phyloP scores from a whole-genome alignment of 23 red algal genomes.

The Gracilaria gracilis region DNA sequence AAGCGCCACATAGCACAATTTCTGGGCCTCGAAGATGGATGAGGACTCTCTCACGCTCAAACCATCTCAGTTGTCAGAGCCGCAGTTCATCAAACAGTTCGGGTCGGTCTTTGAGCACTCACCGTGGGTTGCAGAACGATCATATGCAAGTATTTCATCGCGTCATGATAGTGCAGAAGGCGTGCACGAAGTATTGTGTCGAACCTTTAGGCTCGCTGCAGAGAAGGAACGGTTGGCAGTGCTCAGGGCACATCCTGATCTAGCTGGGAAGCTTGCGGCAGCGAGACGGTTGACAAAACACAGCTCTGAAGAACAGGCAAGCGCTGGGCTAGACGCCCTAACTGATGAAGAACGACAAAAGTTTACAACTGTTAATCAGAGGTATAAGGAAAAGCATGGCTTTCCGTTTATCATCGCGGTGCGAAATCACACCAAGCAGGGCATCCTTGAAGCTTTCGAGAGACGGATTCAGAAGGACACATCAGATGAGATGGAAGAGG shows the following conservation, averaged over 20 bases:
- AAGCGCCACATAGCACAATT: no score
- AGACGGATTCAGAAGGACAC: neutral
- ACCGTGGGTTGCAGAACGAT: neutral
- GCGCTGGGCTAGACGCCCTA: neutral
- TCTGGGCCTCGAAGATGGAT: neutral
- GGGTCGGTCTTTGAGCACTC: conserved; percentile 4
- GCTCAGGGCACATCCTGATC: conserved; percentile 10
- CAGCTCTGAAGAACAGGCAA: conserved; percentile 27
- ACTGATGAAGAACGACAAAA: conserved; percentile 8
- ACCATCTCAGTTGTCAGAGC: neutral
- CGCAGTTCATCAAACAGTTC: neutral
- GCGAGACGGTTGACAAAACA: conserved; percentile 3
- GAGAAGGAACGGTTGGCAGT: conserved; percentile 13
- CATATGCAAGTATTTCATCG: neutral
- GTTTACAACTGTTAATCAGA: conserved; percentile 5
- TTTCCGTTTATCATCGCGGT: conserved; percentile 43
- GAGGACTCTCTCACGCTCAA: neutral
- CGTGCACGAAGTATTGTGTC: neutral
- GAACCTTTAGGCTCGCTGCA: neutral
- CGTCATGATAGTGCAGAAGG: neutral
- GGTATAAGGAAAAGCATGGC: conserved; percentile 1
- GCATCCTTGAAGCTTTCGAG: conserved; percentile 27
- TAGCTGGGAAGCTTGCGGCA: neutral
- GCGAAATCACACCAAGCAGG: conserved; percentile 26
- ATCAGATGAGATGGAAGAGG: conserved; percentile 5